phyloP scores from a whole-genome alignment of 306 rosid genomes.

The Delonix regia region DNA sequence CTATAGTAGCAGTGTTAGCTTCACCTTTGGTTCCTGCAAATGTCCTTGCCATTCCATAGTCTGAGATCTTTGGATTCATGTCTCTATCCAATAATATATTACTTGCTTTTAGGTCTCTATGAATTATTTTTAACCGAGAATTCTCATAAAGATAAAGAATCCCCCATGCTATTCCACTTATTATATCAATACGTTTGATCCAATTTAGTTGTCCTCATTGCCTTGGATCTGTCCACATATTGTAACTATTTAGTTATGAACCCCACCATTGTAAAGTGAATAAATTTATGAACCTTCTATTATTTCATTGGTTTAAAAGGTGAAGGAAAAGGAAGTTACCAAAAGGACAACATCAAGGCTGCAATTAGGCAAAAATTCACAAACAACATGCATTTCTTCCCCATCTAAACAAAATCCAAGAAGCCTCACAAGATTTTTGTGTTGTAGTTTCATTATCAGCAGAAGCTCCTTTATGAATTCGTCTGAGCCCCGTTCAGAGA shows the following conservation, averaged over 20 bases:
- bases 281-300: not conserved
- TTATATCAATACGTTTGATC: slow-evolving; percentile 31
- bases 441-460: slow-evolving; percentile 68
- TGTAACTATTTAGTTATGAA: not conserved
- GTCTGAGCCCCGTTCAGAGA: slow-evolving; percentile 63
- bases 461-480: slow-evolving; percentile 70
- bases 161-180: slow-evolving; percentile 38
- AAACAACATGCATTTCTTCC: slow-evolving; percentile 66
- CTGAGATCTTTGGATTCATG: slow-evolving; percentile 47
- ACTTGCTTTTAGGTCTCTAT: slow-evolving; percentile 46
- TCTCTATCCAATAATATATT: slow-evolving; percentile 40
- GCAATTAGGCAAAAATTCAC: slow-evolving; percentile 67
- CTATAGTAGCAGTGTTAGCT: slow-evolving; percentile 35
- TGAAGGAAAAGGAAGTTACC: slow-evolving; percentile 33
- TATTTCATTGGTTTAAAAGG: not conserved
- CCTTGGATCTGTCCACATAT: slow-evolving; percentile 30
- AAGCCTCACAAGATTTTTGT: slow-evolving; percentile 74
- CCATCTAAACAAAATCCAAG: slow-evolving; percentile 64
- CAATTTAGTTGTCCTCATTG: slow-evolving; percentile 30
- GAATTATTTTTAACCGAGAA: slow-evolving; percentile 40
- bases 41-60: slow-evolving; percentile 46
- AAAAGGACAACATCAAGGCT: slow-evolving; percentile 61
- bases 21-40: slow-evolving; percentile 37
- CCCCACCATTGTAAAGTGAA: not conserved
- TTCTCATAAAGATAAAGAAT: slow-evolving; percentile 49